Conservation (phyloP, 2,329 filamentous ascomycete genomes). For the Golovinomyces cichoracearum region DNA sequence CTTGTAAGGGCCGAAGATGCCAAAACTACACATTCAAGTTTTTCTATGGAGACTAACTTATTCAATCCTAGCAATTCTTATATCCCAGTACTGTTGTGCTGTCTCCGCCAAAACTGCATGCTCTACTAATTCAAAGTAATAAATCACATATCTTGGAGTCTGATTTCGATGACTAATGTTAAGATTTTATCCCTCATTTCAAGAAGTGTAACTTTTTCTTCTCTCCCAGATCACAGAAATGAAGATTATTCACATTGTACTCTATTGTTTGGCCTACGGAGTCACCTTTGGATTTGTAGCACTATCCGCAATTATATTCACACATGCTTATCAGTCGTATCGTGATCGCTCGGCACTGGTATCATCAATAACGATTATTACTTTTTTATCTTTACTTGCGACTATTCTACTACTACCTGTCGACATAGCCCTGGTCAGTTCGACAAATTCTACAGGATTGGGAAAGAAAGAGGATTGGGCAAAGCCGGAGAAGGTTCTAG, state of each 20-base stretch:
- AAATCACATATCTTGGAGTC: too few relatives aligned
- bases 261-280: slow-evolving; percentile 89
- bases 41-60: too few relatives aligned
- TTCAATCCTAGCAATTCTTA: too few relatives aligned
- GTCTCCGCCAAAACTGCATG: too few relatives aligned
- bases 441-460: slow-evolving; percentile 47
- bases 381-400: slow-evolving; percentile 63
- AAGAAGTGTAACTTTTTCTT: too few relatives aligned
- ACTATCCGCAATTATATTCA: slow-evolving; percentile 54
- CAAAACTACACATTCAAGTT: too few relatives aligned
- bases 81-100: too few relatives aligned
- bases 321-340: slow-evolving; percentile 74
- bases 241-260: slow-evolving; percentile 50
- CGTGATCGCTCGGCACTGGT: slow-evolving; percentile 64
- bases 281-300: slow-evolving; percentile 55
- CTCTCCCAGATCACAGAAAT: slow-evolving; percentile 7
- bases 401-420: slow-evolving; percentile 82
- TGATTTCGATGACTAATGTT: too few relatives aligned
- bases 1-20: too few relatives aligned
- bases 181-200: too few relatives aligned
- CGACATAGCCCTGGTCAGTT: slow-evolving; percentile 82
- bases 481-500: slow-evolving; percentile 50
- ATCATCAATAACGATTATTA: slow-evolving; percentile 63
- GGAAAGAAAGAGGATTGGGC: slow-evolving; percentile 90
- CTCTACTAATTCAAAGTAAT: background rate